Evolutionary conservation across 2,329 filamentous ascomycete genomes (phyloP).

Genomic region (Xylaria sp.): DNA sequence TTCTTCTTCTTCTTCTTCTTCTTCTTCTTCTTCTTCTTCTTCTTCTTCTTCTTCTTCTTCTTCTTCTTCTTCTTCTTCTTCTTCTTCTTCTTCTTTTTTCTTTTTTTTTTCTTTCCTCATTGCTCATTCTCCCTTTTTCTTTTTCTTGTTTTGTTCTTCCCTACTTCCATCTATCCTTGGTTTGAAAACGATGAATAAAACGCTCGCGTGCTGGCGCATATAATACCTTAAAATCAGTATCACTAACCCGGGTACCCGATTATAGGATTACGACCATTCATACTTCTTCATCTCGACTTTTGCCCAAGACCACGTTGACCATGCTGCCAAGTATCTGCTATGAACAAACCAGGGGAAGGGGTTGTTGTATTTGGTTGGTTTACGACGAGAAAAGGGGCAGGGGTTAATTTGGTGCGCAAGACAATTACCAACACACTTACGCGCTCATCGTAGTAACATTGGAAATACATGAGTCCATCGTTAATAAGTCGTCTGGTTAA

Average conservation of each 20-base stretch:
- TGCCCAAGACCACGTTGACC: slow-evolving; percentile 87
- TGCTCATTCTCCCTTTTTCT: not conserved
- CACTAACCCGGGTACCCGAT: not conserved
- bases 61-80: too few relatives aligned
- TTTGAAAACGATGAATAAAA: too few relatives aligned
- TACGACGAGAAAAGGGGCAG: not conserved
- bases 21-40: too few relatives aligned
- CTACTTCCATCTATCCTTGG: not conserved
- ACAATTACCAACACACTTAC: not conserved
- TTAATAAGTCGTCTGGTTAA: too few relatives aligned
- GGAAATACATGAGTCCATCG: not conserved
- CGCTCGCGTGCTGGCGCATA: too few relatives aligned
- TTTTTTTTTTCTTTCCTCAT: not conserved
- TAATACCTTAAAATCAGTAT: not conserved
- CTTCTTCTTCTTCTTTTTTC: too few relatives aligned
- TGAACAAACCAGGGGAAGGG: slow-evolving; percentile 5
- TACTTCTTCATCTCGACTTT: slow-evolving; percentile 98
- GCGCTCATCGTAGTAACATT: not conserved
- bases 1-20: too few relatives aligned
- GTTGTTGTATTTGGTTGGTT: not conserved
- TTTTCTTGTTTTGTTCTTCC: not conserved
- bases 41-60: too few relatives aligned
- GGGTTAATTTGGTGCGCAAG: not conserved
- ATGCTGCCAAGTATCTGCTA: slow-evolving; percentile 86
- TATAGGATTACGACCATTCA: slow-evolving; percentile 89